Conservation (phyloP, 208 protist genomes). For the Trypanosoma cruzi region DNA sequence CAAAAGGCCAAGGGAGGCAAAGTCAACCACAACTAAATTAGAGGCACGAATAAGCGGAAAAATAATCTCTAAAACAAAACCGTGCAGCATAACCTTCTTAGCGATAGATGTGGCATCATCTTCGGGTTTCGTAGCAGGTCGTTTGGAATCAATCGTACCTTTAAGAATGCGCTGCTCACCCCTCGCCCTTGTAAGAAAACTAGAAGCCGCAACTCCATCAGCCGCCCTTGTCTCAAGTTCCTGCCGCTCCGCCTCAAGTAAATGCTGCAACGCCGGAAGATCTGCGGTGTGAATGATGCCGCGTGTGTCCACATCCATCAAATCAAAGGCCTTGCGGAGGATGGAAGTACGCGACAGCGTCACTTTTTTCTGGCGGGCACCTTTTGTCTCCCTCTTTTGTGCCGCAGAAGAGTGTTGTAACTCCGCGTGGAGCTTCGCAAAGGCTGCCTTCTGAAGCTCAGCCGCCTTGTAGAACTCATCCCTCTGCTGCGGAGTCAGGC, state of each 20-base stretch:
- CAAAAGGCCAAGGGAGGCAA: constrained; percentile 57
- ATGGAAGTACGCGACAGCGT: constrained; percentile 33
- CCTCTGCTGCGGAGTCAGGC: constrained; percentile 53
- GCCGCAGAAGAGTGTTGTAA: background rate
- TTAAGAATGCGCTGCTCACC: constrained; percentile 8
- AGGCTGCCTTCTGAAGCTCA: constrained; percentile 30
- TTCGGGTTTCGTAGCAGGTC: background rate
- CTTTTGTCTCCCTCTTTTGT: background rate
- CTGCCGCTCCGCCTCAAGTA: constrained; percentile 56
- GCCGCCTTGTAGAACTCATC: constrained; percentile 57
- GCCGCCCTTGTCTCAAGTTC: constrained; percentile 21
- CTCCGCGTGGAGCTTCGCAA: background rate
- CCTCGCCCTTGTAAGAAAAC: constrained; percentile 9
- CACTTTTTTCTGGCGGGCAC: background rate
- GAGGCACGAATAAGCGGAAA: constrained; percentile 50
- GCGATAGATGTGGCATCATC: background rate
- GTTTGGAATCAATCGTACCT: constrained; percentile 7
- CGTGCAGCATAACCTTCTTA: constrained; percentile 37
- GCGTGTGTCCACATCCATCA: constrained; percentile 54
- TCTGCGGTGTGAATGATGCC: constrained; percentile 33
- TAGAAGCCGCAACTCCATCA: background rate
- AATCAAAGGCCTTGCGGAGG: constrained; percentile 60
- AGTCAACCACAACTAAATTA: constrained; percentile 55
- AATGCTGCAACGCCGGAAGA: constrained; percentile 40
- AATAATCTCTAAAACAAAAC: constrained; percentile 65